Percentiles rank a stretch among this genome's conserved stretches.
These are phyloP conservation scores for Sporothrix phasma DNA, from an alignment of 2,329 filamentous ascomycete species.

Conservation along the genomic window DNA sequence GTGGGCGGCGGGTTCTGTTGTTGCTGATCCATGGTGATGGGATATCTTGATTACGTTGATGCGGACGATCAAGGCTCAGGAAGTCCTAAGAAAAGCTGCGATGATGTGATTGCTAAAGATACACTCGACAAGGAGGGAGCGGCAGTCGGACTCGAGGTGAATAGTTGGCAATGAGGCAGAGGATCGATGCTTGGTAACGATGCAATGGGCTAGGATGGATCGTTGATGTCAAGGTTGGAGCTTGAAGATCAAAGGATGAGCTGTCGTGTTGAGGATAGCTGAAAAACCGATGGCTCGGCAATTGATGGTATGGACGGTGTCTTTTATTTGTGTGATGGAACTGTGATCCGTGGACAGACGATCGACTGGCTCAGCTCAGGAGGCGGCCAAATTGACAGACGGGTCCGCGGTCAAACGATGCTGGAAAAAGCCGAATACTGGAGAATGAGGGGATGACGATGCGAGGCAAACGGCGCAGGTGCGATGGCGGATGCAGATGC, in stretches of 20 bases:
- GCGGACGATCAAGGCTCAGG: background rate
- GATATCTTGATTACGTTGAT: background rate
- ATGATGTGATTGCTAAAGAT: background rate
- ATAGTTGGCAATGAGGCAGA: background rate
- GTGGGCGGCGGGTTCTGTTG: conserved; percentile 37
- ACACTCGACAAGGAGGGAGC: background rate
- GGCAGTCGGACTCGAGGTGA: background rate
- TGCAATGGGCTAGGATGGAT: background rate
- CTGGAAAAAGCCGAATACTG: no score
- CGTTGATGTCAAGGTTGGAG: background rate
- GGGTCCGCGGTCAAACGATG: background rate
- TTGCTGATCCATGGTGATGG: conserved; percentile 54
- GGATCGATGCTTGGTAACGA: background rate
- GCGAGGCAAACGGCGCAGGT: background rate
- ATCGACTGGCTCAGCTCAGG: background rate
- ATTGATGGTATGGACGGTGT: background rate
- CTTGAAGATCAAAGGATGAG: background rate
- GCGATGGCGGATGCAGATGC: background rate
- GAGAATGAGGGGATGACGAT: background rate
- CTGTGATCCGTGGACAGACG: background rate
- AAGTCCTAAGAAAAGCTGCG: background rate
- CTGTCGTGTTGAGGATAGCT: background rate
- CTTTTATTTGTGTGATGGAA: background rate
- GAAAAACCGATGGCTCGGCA: no score
- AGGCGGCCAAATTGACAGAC: background rate